These are phyloP conservation scores for Aphanocladium album DNA, from an alignment of 2,329 filamentous ascomycete species.

Conservation along the genomic window DNA sequence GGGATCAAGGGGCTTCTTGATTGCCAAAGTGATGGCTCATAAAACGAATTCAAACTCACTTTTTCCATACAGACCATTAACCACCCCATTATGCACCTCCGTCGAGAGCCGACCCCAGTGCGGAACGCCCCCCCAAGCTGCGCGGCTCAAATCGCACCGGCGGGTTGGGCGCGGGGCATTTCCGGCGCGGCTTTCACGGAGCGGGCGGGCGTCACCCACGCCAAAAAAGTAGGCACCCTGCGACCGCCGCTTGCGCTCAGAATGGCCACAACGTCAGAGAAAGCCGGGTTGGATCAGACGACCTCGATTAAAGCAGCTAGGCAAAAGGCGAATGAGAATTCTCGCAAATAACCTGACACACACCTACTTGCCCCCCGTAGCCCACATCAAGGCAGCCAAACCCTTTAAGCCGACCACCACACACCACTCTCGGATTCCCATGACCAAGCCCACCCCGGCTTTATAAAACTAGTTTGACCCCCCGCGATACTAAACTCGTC, in stretches of 20 bases:
- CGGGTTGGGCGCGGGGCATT: constrained; percentile 4
- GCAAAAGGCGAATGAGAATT: constrained; percentile 1
- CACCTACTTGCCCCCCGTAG: not conserved
- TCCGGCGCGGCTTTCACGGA: constrained; percentile 9
- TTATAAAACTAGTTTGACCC: constrained; percentile 7
- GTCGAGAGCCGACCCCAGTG: constrained; percentile 8
- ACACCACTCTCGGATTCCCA: not conserved
- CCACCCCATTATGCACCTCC: no score
- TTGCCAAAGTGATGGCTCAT: no score
- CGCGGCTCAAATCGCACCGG: not conserved
- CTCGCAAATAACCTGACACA: constrained; percentile 7
- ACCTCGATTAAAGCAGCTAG: not conserved
- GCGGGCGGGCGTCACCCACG: not conserved
- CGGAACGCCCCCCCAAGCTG: not conserved
- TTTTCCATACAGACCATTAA: no score
- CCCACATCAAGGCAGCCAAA: no score
- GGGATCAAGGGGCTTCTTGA: no score
- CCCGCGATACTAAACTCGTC: constrained; percentile 2
- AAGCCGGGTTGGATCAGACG: not conserved
- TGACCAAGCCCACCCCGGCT: not conserved
- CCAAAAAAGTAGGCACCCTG: not conserved
- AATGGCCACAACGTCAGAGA: not conserved
- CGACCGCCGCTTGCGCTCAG: not conserved
- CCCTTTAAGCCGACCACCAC: constrained; percentile 5
- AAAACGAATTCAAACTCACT: no score